A percentile compares a stretch with the other conserved stretches of the same genome.
Evolutionary conservation across 257 asterid genomes (phyloP).

Genomic region (Salvia hispanica): DNA sequence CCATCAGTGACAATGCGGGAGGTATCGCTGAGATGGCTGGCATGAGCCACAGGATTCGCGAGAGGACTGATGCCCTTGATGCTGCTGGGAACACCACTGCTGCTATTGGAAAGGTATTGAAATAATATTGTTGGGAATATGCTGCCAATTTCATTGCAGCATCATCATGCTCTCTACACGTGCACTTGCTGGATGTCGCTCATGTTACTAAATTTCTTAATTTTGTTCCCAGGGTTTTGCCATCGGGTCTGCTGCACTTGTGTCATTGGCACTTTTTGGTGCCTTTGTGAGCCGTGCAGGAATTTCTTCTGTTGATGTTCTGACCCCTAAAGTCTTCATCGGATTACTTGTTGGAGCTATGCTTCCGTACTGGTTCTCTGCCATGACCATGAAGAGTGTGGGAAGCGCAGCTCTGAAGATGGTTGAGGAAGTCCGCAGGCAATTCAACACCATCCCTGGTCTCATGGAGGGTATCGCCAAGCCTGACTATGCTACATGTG

Average conservation of each 20-base stretch:
- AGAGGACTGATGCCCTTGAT: slow-evolving; percentile 94
- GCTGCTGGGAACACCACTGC: slow-evolving; percentile 99
- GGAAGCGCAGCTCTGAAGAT: slow-evolving; percentile 90
- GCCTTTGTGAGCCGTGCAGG: slow-evolving; percentile 91
- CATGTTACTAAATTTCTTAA: background rate
- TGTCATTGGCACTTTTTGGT: slow-evolving; percentile 80
- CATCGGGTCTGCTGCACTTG: slow-evolving; percentile 91
- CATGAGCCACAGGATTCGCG: slow-evolving; percentile 90
- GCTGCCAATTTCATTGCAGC: background rate
- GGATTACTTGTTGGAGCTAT: slow-evolving; percentile 85
- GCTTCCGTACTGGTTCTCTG: slow-evolving; percentile 96
- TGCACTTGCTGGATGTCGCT: no score
- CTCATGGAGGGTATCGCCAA: slow-evolving; percentile 75
- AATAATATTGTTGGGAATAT: background rate
- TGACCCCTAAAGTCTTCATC: slow-evolving; percentile 86
- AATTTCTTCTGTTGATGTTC: slow-evolving; percentile 66
- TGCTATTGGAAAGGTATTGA: slow-evolving; percentile 84
- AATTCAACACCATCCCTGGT: slow-evolving; percentile 84
- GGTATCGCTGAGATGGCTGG: slow-evolving; percentile 99
- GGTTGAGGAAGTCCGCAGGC: slow-evolving; percentile 95
- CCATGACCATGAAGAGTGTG: slow-evolving; percentile 97
- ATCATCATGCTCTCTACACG: background rate
- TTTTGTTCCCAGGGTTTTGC: slow-evolving; percentile 68
- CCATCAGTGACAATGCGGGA: slow-evolving; percentile 96
- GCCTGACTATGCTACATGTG: slow-evolving; percentile 90